Base-by-base conservation (phyloP, 441 rosid genomes). In the Geranium incanum region DNA sequence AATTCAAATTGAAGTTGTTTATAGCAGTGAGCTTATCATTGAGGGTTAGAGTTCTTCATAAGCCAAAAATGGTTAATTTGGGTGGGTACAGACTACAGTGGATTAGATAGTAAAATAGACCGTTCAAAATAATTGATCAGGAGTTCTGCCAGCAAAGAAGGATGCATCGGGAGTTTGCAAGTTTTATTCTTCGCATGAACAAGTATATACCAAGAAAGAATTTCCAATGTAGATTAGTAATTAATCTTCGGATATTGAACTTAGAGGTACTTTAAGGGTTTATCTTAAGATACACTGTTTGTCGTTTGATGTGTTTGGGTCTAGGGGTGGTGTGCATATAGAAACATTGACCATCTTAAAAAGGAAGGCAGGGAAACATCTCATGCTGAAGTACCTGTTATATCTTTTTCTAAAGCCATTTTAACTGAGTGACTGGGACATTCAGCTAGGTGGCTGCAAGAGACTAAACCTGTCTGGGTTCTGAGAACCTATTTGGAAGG, bases 1-100 rank as follows among this genome's bases (percentile, higher is more conserved):
- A 7, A 39, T 43, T 43, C 48, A 43, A 6, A 8, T 7, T 8
- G 48, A 9, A 43, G 11, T 43, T 43, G 12, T 55, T 55, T 16
- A 9, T 15, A 15, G 62, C 12, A 16, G 62, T 55, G 23, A 55
- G 1, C 64, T 16, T 57, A 57, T 18, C 64, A 16, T 57, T 18
- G 11, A 16, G 64, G n/a, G 64, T 57, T 18, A 57, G 64, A 5
- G 64, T 16, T 57, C 28, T 19, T 57, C 23, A 57, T 57, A 57
- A 7, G 64, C 23, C 5, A 57, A 57, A 57, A 57, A 57, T 57
- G 63, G 63, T 57, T 21, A 57, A 57, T 57, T 57, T 57, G 63
- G 21, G 16, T 57, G 1, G 21, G 1, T n/a, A 55, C 21, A 5
- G 1, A 7, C 1, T n/a, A 55, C 21, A 5, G 62, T 52, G 63